A percentile compares a stretch with the other conserved stretches of the same genome.
Evolutionary conservation across 208 protist species (phyloP).

Genomic region (Leptomonas pyrrhocoris): DNA sequence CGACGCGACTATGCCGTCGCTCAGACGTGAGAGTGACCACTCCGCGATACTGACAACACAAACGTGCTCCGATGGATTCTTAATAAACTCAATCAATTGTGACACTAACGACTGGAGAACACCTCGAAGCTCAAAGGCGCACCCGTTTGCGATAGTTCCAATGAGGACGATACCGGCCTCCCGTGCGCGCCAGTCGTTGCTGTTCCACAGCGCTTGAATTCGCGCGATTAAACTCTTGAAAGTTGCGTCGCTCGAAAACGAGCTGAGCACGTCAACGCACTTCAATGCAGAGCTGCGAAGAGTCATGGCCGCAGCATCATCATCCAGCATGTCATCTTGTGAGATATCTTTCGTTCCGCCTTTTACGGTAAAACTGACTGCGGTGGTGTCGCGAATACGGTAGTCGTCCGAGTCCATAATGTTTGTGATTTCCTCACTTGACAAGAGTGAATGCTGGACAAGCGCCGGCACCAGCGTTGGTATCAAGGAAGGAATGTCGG

Average conservation of each 20-base stretch:
- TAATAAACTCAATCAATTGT: slow-evolving; percentile 55
- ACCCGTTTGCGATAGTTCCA: slow-evolving; percentile 75
- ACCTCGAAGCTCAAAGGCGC: slow-evolving; percentile 48
- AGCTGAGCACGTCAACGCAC: slow-evolving; percentile 74
- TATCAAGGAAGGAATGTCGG: slow-evolving; percentile 40
- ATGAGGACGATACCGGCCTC: slow-evolving; percentile 83
- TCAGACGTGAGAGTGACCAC: slow-evolving; percentile 78
- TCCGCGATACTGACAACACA: slow-evolving; percentile 87
- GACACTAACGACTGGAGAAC: slow-evolving; percentile 41
- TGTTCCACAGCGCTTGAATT: slow-evolving; percentile 63
- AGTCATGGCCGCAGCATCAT: slow-evolving; percentile 72
- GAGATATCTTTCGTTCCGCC: slow-evolving; percentile 68
- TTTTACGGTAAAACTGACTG: slow-evolving; percentile 54
- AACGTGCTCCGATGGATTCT: slow-evolving; percentile 60
- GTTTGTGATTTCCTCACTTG: slow-evolving; percentile 72
- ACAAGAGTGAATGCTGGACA: slow-evolving; percentile 59
- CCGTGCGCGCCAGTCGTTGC: slow-evolving; percentile 50
- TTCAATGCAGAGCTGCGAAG: slow-evolving; percentile 73
- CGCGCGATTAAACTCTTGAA: slow-evolving; percentile 54
- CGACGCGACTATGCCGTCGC: slow-evolving; percentile 47
- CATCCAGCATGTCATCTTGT: slow-evolving; percentile 65
- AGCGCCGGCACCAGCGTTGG: slow-evolving; percentile 54
- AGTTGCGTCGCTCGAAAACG: slow-evolving; percentile 45
- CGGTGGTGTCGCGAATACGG: slow-evolving; percentile 54
- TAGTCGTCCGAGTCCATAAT: slow-evolving; percentile 86